Base-by-base conservation (phyloP, 768 basidiomycete species). In the Ramaria rubella region DNA sequence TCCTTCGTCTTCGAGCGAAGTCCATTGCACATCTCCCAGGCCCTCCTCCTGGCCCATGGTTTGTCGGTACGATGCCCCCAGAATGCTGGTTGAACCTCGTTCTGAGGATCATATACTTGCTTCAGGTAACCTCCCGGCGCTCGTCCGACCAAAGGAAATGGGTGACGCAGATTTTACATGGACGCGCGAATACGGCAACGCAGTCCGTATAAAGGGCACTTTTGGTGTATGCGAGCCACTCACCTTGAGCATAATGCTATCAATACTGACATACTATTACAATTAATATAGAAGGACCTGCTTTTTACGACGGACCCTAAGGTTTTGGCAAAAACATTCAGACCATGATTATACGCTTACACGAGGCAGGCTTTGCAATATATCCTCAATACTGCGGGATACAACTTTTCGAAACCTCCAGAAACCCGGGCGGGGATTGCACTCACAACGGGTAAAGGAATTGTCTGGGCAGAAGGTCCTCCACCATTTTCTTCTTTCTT, bases 321-420 rank as follows among this genome's bases (percentile, higher is more conserved):
- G 53, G 38, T 57, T 14, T 27, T 26, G 11, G 26, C 30, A 2
- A 5, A 44, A 24, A 21, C 21, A 8, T 30, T 57, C 15, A 45
- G 34, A 29, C 55, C 4, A 46, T 36, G 1, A 57, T 42, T 27
- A 38, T 5, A 45, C 27, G 24, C 3, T 44, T 12, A 55, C n/a
- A 24, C 40, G 3, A 9, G 27, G 3, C 36, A 68, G 59, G 67
- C 66, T 0, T 50, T 68, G 11, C 68, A 69, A 54, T 62, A 66
- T 53, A 64, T 67, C 40, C 61, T 65, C 14, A 63, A 69, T 29
- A 63, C 62, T 31, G 63, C 67, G 0, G 64, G 65, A 33, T 68
- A 67, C 40, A 61, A 60, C 45, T 69, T 63, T 55, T 40, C 53
- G 19, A 55, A 44, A 44, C 19, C 53, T 7, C 27, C n/a, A 3